phyloP scores from a whole-genome alignment of 2,329 filamentous ascomycete genomes.

The Fusarium newnesense region DNA sequence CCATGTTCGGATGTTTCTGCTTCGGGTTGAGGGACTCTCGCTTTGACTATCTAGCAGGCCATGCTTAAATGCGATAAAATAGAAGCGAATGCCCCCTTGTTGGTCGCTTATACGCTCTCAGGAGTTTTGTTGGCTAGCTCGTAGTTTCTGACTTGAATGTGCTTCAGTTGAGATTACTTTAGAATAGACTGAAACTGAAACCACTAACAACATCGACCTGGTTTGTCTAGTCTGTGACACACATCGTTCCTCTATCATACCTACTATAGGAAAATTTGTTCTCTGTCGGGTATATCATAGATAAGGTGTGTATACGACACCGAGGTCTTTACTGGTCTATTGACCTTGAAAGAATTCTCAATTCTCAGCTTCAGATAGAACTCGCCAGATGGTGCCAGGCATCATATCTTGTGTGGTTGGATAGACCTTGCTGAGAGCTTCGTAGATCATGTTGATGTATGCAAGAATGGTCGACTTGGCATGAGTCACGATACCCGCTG shows the following conservation, averaged over 20 bases:
- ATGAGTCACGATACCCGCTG: not conserved
- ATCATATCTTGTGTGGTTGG: not conserved
- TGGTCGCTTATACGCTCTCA: not conserved
- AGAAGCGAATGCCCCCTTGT: not conserved
- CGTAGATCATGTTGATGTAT: not conserved
- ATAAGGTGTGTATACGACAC: not conserved
- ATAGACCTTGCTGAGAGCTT: not conserved
- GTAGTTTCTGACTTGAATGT: not conserved
- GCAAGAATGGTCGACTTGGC: not conserved
- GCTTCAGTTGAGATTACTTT: conserved; percentile 1
- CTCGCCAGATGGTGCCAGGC: not conserved
- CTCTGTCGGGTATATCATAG: not conserved
- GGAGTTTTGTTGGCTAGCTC: not conserved
- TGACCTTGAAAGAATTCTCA: too few relatives aligned
- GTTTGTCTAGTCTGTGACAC: not conserved
- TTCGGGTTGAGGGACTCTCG: not conserved
- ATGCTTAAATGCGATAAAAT: not conserved
- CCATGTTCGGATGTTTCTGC: conserved; percentile 23
- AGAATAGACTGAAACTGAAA: conserved; percentile 19
- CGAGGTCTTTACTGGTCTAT: not conserved
- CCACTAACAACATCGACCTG: not conserved
- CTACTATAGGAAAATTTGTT: too few relatives aligned
- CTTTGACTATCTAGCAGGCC: not conserved
- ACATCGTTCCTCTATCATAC: not conserved
- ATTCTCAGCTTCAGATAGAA: too few relatives aligned